These are phyloP conservation scores for Hylodesmum podocarpum DNA, from an alignment of 306 rosid species.

Conservation along the genomic window DNA sequence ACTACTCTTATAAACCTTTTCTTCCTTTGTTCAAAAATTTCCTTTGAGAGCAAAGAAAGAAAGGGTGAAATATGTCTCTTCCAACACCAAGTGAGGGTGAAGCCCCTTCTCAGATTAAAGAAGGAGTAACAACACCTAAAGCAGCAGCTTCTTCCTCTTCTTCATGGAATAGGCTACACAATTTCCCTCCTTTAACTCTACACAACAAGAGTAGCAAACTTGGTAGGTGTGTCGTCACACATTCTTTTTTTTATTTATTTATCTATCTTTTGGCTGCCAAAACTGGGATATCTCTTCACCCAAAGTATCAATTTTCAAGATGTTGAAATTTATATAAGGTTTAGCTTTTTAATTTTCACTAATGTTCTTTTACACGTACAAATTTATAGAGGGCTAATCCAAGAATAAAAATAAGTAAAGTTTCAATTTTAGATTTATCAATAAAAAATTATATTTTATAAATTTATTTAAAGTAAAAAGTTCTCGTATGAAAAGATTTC, in stretches of 20 bases:
- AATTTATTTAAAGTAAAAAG: too few species aligned
- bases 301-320: too few species aligned
- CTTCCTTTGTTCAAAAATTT: neutral
- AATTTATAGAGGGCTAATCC: too few species aligned
- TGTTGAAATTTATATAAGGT: too few species aligned
- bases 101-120: neutral
- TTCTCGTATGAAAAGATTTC: too few species aligned
- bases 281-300: too few species aligned
- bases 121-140: neutral
- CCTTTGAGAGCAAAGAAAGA: neutral
- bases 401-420: too few species aligned
- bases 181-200: conserved; percentile 28
- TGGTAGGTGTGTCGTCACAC: conserved; percentile 44
- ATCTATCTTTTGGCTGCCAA: too few species aligned
- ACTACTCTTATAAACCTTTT: neutral
- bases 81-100: conserved; percentile 25
- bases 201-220: conserved; percentile 34
- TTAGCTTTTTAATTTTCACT: too few species aligned
- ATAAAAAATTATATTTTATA: too few species aligned
- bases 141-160: conserved; percentile 28
- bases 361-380: too few species aligned
- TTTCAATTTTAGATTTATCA: too few species aligned
- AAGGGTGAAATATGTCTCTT: conserved; percentile 6
- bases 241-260: neutral
- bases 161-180: conserved; percentile 38